Percentiles rank a stretch among this genome's conserved stretches.
These are phyloP conservation scores for Aspergillus sojae DNA, from an alignment of 2,329 filamentous ascomycete species.

Conservation along the genomic window DNA sequence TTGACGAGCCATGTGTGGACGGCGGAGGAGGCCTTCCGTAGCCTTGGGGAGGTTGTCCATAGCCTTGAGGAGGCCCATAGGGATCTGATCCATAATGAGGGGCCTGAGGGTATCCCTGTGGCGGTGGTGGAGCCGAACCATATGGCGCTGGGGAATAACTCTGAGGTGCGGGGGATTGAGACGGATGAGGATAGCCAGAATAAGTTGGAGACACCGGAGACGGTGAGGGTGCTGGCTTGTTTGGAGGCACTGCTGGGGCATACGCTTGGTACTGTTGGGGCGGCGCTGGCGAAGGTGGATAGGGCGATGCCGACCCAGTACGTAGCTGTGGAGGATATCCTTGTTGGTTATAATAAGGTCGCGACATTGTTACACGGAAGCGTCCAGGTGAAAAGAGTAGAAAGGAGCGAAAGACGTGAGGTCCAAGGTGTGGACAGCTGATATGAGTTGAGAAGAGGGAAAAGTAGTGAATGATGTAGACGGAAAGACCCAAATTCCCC, in stretches of 20 bases:
- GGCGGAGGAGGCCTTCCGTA: conserved; percentile 34
- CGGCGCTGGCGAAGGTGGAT: conserved; percentile 33
- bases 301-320: conserved; percentile 35
- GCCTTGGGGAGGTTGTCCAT: conserved; percentile 1
- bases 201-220: conserved; percentile 21
- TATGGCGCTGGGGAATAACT: conserved; percentile 46
- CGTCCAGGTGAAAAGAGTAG: conserved; percentile 18
- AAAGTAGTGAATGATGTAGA: conserved; percentile 4
- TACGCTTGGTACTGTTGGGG: conserved; percentile 42
- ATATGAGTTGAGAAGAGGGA: conserved; percentile 4
- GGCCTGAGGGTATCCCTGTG: conserved; percentile 29
- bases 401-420: conserved; percentile 1
- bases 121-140: conserved; percentile 31
- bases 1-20: conserved; percentile 37
- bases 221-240: conserved; percentile 35
- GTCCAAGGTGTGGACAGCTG: neutral
- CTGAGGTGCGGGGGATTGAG: conserved; percentile 28
- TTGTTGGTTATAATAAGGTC: conserved; percentile 37
- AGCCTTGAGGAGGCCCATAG: conserved; percentile 1
- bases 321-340: conserved; percentile 39
- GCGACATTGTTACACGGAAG: conserved; percentile 36
- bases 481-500: conserved; percentile 4
- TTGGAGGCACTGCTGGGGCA: conserved; percentile 32
- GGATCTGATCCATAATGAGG: conserved; percentile 30
- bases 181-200: conserved; percentile 28